phyloP scores from a whole-genome alignment of 352 stramenopile species.

The Pythium monospermum region DNA sequence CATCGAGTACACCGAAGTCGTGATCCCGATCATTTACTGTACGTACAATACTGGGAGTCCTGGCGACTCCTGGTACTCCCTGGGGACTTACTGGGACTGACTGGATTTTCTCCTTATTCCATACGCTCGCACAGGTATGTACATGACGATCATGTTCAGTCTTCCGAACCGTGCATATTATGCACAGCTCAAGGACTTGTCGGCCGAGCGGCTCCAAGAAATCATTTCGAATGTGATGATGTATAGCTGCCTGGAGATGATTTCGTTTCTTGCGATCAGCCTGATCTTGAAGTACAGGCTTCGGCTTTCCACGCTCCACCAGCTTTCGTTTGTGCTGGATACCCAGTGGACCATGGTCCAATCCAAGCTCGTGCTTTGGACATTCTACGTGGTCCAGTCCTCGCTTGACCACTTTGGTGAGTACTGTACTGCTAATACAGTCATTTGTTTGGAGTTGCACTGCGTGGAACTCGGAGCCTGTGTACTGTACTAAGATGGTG shows the following conservation, averaged over 20 bases:
- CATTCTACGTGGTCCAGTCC: constrained; percentile 8
- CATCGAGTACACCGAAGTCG: constrained; percentile 27
- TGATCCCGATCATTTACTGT: constrained; percentile 31
- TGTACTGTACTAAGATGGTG: no score
- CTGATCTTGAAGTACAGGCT: background rate
- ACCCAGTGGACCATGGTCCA: constrained; percentile 6
- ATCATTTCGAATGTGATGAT: constrained; percentile 3
- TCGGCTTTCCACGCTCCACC: background rate
- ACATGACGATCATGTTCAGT: constrained; percentile 18
- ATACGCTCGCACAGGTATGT: constrained; percentile 6
- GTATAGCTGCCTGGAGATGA: constrained; percentile 3
- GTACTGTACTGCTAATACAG: no score
- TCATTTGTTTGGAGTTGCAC: no score
- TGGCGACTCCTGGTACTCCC: no score
- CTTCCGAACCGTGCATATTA: constrained; percentile 23
- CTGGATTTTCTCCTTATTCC: background rate
- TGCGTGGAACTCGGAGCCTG: no score
- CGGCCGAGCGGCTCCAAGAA: background rate
- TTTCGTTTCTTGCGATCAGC: constrained; percentile 3
- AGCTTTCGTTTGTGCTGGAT: constrained; percentile 14
- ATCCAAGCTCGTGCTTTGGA: constrained; percentile 14
- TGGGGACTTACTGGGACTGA: background rate
- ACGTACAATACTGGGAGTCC: no score
- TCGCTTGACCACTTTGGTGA: constrained; percentile 5
- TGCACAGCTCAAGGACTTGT: constrained; percentile 11